These are phyloP conservation scores for Medicago lupulina DNA, from an alignment of 306 rosid species.

Conservation along the genomic window DNA sequence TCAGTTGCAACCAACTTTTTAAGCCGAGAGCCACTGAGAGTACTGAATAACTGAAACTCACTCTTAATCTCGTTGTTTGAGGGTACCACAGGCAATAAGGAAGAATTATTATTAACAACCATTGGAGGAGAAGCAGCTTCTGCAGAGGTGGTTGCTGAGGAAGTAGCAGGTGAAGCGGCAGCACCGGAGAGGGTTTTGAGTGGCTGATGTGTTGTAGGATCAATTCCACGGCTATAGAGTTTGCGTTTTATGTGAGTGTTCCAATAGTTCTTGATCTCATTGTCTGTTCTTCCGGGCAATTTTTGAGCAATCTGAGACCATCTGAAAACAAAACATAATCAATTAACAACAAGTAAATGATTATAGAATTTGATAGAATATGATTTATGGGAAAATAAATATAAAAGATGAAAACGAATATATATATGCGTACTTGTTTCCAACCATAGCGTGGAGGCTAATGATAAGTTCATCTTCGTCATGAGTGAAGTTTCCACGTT, in stretches of 20 bases:
- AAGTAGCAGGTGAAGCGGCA: background rate
- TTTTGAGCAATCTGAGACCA: constrained; percentile 67
- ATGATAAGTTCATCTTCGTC: constrained; percentile 66
- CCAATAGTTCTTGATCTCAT: constrained; percentile 76
- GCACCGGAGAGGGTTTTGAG: constrained; percentile 2
- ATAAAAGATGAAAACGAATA: no score
- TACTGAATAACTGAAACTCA: constrained; percentile 2
- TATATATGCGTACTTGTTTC: constrained; percentile 60
- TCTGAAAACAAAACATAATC: constrained; percentile 33
- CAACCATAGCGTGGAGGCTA: constrained; percentile 59
- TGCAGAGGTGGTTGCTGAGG: background rate
- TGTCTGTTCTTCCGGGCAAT: constrained; percentile 70
- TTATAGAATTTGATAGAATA: no score
- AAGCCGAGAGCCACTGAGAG: background rate
- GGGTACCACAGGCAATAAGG: background rate
- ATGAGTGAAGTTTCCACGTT: constrained; percentile 61
- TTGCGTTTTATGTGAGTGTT: constrained; percentile 61
- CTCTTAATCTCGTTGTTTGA: background rate
- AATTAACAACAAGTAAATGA: background rate
- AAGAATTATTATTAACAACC: no score
- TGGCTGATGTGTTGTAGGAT: constrained; percentile 64
- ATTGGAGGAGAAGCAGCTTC: background rate
- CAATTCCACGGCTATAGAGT: constrained; percentile 53
- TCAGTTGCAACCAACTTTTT: background rate
- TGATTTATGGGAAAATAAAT: no score